Conservation (phyloP, 2,329 filamentous ascomycete genomes). For the Trichothecium roseum region DNA sequence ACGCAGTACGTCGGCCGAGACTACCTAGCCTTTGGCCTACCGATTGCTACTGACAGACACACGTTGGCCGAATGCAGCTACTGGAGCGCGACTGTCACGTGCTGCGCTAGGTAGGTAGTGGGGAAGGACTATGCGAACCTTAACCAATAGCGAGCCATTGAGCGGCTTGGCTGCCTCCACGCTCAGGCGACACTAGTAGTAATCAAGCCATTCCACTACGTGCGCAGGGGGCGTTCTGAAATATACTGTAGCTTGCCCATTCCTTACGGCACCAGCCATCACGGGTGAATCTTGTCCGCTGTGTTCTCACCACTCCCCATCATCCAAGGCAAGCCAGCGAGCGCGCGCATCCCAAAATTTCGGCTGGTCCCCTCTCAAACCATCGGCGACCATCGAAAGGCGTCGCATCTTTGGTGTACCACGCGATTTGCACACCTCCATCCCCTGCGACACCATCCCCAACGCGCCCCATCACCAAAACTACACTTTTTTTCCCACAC, state of each 20-base stretch:
- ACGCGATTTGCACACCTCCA: conserved; percentile 43
- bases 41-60: too few relatives aligned
- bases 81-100: too few relatives aligned
- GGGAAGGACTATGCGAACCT: too few relatives aligned
- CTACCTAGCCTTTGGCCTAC: too few relatives aligned
- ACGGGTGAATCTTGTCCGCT: conserved; percentile 38
- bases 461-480: conserved; percentile 28
- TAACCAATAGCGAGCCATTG: too few relatives aligned
- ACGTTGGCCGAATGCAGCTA: too few relatives aligned
- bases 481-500: conserved; percentile 30
- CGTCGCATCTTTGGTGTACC: conserved; percentile 39
- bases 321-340: conserved; percentile 26
- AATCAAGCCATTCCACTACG: too few relatives aligned
- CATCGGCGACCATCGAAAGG: conserved; percentile 49
- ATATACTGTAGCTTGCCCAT: conserved; percentile 27
- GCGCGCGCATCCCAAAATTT: conserved; percentile 52
- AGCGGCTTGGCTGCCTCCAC: too few relatives aligned
- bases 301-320: conserved; percentile 44
- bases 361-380: conserved; percentile 47
- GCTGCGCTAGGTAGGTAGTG: too few relatives aligned
- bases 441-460: conserved; percentile 27
- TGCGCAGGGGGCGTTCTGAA: conserved; percentile 27
- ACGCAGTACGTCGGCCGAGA: too few relatives aligned
- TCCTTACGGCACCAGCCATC: conserved; percentile 33
- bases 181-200: too few relatives aligned